Evolutionary conservation across 495 filamentous ascomycete genomes (phyloP), one percentile per base, ranked within the genome.

Genomic region (Aspergillus saccharolyticus): DNA sequence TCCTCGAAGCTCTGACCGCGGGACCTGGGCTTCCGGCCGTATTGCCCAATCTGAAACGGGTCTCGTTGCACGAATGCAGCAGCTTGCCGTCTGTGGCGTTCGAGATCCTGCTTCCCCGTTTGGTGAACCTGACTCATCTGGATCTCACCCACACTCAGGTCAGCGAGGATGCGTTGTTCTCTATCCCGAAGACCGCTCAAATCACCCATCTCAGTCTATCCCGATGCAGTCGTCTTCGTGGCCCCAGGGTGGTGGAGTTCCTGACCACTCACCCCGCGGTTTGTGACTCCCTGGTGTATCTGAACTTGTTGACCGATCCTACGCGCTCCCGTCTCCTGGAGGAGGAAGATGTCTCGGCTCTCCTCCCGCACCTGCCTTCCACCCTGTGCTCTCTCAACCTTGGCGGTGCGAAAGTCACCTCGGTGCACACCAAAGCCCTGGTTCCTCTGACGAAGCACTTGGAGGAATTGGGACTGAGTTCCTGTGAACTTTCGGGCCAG

Each of bases 1-100:
- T 86, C 63, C 69, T 73, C 22, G 74, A 78, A 44, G 75, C 74
- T 21, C 50, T 81, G 64, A 72, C 64, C 19, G 68, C 69, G 16
- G 68, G 78, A 14, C 67, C 69, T 30, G 63, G 68, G 15, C 62
- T 80, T 18, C 77, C 83, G 16, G 63, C 72, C 57, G 70, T 59
- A 12, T 67, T 91, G 58, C 78, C 84, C 24, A 74, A 71, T 48
- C 72, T 94, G 61, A 81, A 79, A 57, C 83, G 89, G 15, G 67
- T 96, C 20, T 88, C 88, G 49, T 68, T 96, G 12, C 90, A 96
- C 69, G 90, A 90, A 72, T 94, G 90, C 72, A 85, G 85, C 53
- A 87, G 85, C 33, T 78, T 96, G 12, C 80, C 85, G 4, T 68
- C 86, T n/a, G 66, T 80, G 1, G 78, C 87, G 39, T 90, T 89